Evolutionary conservation across 2,329 filamentous ascomycete genomes (phyloP).

Genomic region (Paecilomyces dactylethromorphus): DNA sequence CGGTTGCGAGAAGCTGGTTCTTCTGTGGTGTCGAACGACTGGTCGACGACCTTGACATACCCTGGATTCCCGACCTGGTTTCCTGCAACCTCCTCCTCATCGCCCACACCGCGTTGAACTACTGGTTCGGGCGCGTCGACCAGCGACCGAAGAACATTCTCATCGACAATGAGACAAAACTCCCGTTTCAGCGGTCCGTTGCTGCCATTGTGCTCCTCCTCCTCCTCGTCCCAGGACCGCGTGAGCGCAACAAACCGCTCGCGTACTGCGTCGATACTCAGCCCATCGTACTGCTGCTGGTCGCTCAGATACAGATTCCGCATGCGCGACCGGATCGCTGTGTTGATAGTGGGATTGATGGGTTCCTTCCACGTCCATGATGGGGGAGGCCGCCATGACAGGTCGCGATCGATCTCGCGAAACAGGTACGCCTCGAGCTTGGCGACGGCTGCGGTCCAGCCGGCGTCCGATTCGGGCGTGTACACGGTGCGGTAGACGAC

Average conservation of each 20-base stretch:
- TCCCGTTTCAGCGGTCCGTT: not conserved
- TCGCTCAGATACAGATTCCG: not conserved
- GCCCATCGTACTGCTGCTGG: not conserved
- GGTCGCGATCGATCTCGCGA: slow-evolving; percentile 5
- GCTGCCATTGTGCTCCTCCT: not conserved
- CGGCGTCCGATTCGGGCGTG: slow-evolving; percentile 13
- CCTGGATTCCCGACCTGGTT: not conserved
- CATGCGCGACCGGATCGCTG: not conserved
- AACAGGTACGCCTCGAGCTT: slow-evolving; percentile 11
- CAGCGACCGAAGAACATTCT: not conserved
- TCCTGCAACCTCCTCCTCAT: not conserved
- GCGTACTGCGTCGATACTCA: not conserved
- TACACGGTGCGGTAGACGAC: slow-evolving; percentile 16
- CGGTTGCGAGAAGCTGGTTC: not conserved
- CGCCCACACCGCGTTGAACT: too few species aligned
- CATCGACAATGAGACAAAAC: not conserved
- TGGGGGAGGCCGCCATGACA: not conserved
- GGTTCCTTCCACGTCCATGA: not conserved
- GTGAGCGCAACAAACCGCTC: not conserved
- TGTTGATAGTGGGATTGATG: not conserved
- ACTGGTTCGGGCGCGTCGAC: not conserved
- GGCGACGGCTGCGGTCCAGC: slow-evolving; percentile 8
- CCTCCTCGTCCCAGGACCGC: not conserved
- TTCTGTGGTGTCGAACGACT: not conserved
- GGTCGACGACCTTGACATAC: not conserved